These are phyloP conservation scores for Stephania cephalantha DNA, from an alignment of 164 flowering plant species.

Conservation along the genomic window DNA sequence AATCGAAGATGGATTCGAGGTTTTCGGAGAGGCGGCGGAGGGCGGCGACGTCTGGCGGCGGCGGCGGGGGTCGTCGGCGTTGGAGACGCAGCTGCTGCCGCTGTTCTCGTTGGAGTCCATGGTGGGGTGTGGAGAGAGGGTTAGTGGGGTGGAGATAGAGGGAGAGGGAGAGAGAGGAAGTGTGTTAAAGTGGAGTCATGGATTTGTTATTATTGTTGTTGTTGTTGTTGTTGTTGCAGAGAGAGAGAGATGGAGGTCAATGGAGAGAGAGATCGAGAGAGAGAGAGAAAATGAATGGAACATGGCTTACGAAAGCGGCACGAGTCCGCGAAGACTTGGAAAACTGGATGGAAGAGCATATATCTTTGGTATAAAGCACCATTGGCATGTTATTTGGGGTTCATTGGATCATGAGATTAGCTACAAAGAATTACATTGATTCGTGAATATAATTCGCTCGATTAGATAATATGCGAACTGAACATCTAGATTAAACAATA, in stretches of 20 bases:
- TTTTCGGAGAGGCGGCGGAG: slow-evolving; percentile 44
- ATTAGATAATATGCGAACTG: no score
- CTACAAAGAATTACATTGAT: no score
- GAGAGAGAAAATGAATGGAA: neutral
- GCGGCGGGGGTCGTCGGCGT: slow-evolving; percentile 18
- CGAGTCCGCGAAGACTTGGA: neutral
- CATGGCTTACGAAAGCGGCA: neutral
- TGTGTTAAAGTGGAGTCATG: neutral
- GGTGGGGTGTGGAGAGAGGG: no score
- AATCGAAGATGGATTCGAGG: slow-evolving; percentile 40
- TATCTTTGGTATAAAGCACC: no score
- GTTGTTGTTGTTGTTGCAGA: no score
- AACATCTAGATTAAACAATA: no score
- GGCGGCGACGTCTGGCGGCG: slow-evolving; percentile 31
- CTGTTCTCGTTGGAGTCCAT: slow-evolving; percentile 65
- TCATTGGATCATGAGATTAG: no score
- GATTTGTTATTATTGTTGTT: no score
- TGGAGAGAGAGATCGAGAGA: neutral
- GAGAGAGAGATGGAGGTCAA: neutral
- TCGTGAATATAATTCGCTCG: no score
- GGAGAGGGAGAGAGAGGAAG: neutral
- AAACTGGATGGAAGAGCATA: no score
- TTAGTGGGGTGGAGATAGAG: neutral
- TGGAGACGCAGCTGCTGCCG: slow-evolving; percentile 28
- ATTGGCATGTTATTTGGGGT: no score